Percentiles rank a stretch among this genome's conserved stretches.
These are phyloP conservation scores for Helichrysum umbraculigerum DNA, from an alignment of 129 eudicot species.

Conservation along the genomic window DNA sequence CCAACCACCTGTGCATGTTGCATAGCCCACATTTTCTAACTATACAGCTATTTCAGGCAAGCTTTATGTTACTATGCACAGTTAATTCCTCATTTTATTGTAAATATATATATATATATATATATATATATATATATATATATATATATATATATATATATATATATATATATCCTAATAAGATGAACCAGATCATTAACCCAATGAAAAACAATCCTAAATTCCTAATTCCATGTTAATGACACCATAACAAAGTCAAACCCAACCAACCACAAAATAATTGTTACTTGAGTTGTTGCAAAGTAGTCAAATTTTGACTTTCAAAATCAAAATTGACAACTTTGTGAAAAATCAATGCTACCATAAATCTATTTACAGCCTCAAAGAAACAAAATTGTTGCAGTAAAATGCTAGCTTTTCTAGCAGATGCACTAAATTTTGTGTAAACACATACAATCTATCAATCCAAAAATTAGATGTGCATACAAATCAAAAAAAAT, in stretches of 20 bases:
- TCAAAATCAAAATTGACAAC: slow-evolving; percentile 8
- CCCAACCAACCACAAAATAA: slow-evolving; percentile 5
- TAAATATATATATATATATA: too few species aligned
- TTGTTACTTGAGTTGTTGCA: background rate
- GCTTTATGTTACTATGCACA: background rate
- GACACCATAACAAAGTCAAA: slow-evolving; percentile 2
- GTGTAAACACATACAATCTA: background rate
- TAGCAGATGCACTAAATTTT: background rate
- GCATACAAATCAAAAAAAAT: background rate
- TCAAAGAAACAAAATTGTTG: slow-evolving; percentile 8
- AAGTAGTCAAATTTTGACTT: slow-evolving; percentile 25
- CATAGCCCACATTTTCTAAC: background rate
- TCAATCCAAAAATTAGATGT: background rate
- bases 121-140: too few species aligned
- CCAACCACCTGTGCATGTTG: background rate
- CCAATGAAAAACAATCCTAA: slow-evolving; percentile 4
- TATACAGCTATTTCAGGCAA: background rate
- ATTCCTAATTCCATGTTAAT: slow-evolving; percentile 14
- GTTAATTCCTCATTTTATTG: slow-evolving; percentile 4
- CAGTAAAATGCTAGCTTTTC: slow-evolving; percentile 2
- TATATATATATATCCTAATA: too few species aligned
- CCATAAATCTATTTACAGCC: slow-evolving; percentile 10
- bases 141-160: too few species aligned
- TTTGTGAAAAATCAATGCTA: slow-evolving; percentile 20
- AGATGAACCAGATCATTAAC: slow-evolving; percentile 2